These are phyloP conservation scores for Leishmania amazonensis DNA, from an alignment of 208 protist genomes.

Conservation along the genomic window DNA sequence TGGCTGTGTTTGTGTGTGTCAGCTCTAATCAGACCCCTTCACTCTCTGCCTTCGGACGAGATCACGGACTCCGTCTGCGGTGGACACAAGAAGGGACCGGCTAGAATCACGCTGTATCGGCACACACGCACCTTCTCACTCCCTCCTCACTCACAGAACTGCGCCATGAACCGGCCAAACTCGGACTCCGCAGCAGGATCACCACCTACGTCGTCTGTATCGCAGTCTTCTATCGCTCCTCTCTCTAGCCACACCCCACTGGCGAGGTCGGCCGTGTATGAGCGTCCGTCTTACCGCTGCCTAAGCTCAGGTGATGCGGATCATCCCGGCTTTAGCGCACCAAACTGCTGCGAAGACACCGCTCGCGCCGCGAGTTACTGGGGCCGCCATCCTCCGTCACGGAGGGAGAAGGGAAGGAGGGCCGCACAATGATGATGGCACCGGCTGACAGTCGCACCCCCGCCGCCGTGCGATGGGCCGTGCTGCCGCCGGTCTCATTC, in stretches of 20 bases:
- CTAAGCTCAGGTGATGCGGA: neutral
- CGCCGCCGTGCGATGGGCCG: constrained; percentile 12
- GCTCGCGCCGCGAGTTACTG: neutral
- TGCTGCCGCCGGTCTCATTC: constrained; percentile 7
- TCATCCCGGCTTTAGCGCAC: neutral
- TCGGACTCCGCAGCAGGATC: neutral
- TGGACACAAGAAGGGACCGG: neutral
- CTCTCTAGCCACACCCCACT: neutral
- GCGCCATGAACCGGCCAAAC: neutral
- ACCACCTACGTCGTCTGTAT: neutral
- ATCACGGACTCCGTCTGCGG: no score
- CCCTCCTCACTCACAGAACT: neutral
- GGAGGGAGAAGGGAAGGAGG: neutral
- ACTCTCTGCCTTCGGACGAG: neutral
- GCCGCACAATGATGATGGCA: neutral
- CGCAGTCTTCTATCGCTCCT: neutral
- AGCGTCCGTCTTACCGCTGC: neutral
- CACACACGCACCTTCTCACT: neutral
- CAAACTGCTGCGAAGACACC: neutral
- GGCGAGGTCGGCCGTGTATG: neutral
- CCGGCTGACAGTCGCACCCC: constrained; percentile 9
- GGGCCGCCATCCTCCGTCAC: neutral
- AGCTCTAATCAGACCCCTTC: neutral
- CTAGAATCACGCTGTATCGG: neutral
- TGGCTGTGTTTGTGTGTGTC: neutral